These are phyloP conservation scores for Amanita rubescens DNA, from an alignment of 768 basidiomycete species.

Conservation along the genomic window DNA sequence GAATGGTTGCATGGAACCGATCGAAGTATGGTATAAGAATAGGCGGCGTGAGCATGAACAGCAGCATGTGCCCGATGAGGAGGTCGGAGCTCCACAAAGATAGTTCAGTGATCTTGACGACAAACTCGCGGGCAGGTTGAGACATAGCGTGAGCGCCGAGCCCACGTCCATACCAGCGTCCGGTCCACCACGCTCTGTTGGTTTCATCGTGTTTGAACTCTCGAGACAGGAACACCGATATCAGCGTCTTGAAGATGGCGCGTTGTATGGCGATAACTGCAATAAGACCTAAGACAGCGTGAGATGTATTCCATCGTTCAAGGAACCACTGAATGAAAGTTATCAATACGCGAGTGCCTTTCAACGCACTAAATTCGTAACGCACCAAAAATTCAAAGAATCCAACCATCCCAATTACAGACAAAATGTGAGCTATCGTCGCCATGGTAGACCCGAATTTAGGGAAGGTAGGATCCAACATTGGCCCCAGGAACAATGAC, in stretches of 20 bases:
- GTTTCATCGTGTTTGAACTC: slow-evolving; percentile 99
- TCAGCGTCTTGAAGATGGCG: slow-evolving; percentile 87
- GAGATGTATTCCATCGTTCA: slow-evolving; percentile 85
- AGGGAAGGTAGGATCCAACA: slow-evolving; percentile 76
- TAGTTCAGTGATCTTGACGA: slow-evolving; percentile 97
- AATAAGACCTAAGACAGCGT: slow-evolving; percentile 91
- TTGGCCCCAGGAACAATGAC: slow-evolving; percentile 88
- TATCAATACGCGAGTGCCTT: slow-evolving; percentile 6
- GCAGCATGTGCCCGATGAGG: slow-evolving; percentile 75
- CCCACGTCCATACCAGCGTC: slow-evolving; percentile 93
- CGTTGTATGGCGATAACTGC: slow-evolving; percentile 89
- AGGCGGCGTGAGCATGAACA: slow-evolving; percentile 88
- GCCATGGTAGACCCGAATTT: slow-evolving; percentile 93
- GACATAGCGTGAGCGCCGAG: slow-evolving; percentile 88
- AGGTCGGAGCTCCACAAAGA: slow-evolving; percentile 95
- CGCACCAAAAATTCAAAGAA: slow-evolving; percentile 96
- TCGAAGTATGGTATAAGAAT: slow-evolving; percentile 89
- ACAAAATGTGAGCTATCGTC: slow-evolving; percentile 75
- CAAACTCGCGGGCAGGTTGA: slow-evolving; percentile 95
- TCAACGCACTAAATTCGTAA: slow-evolving; percentile 11
- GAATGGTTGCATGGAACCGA: slow-evolving; percentile 80
- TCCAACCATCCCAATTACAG: slow-evolving; percentile 79
- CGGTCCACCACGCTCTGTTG: slow-evolving; percentile 99
- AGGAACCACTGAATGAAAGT: slow-evolving; percentile 72
- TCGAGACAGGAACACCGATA: slow-evolving; percentile 88